A percentile compares a stretch with the other conserved stretches of the same genome.
Conservation (phyloP, 768 basidiomycete genomes). For the Pleurotus djamor region DNA sequence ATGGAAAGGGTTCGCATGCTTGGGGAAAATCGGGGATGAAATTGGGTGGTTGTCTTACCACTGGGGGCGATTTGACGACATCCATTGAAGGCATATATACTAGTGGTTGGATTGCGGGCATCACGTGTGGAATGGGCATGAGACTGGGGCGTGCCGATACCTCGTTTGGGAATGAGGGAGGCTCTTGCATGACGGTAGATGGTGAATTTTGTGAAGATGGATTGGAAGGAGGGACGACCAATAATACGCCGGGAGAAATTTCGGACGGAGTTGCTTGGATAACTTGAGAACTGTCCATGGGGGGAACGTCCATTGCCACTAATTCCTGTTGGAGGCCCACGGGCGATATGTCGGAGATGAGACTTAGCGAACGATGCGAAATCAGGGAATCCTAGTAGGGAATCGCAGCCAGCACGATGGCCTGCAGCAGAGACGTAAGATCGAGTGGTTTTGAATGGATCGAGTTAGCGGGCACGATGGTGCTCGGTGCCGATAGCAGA, state of each 20-base stretch:
- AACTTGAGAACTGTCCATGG: constrained; percentile 36
- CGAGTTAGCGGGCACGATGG: neutral
- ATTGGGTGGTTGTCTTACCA: constrained; percentile 25
- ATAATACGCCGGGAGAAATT: constrained; percentile 19
- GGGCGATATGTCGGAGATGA: constrained; percentile 11
- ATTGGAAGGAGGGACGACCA: constrained; percentile 14
- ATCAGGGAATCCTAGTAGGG: neutral
- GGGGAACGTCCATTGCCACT: constrained; percentile 18
- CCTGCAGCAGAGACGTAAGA: neutral
- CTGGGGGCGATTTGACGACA: constrained; percentile 18
- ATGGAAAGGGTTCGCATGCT: constrained; percentile 26
- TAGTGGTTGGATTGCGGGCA: constrained; percentile 31
- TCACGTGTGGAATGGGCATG: constrained; percentile 28
- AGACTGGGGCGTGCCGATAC: constrained; percentile 18
- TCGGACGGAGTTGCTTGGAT: constrained; percentile 22
- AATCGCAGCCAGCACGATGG: constrained; percentile 9
- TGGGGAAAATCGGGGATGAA: constrained; percentile 40
- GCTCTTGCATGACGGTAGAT: constrained; percentile 20
- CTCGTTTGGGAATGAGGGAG: constrained; percentile 25
- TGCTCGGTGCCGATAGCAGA: neutral
- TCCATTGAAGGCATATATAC: constrained; percentile 36
- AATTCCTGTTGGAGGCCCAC: constrained; percentile 28
- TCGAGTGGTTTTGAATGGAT: neutral
- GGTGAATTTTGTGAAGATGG: constrained; percentile 24
- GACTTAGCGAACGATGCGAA: neutral